Percentiles rank a stretch among this genome's conserved stretches.
Conservation (phyloP, 768 basidiomycete species). For the Boletus rubropictus region DNA sequence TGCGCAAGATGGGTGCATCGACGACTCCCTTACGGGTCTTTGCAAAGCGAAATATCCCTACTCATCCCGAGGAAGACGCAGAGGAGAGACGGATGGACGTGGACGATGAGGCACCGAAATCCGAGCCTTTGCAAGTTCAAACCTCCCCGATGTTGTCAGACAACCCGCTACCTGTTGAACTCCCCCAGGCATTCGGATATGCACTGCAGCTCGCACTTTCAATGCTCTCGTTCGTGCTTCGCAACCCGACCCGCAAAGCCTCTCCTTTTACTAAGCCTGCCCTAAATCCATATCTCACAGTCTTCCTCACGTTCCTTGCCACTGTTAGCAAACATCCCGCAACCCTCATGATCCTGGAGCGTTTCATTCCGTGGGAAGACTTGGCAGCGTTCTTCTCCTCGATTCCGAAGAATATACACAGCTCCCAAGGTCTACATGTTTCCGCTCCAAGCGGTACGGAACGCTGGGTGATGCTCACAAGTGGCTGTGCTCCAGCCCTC, state of each 20-base stretch:
- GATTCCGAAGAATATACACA: slow-evolving; percentile 51
- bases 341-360: slow-evolving; percentile 60
- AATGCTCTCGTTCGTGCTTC: slow-evolving; percentile 69
- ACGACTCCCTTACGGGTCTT: slow-evolving; percentile 42
- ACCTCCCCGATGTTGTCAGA: slow-evolving; percentile 29
- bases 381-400: slow-evolving; percentile 60
- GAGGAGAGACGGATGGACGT: slow-evolving; percentile 62
- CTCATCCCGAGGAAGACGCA: slow-evolving; percentile 30
- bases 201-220: slow-evolving; percentile 76
- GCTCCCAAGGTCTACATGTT: slow-evolving; percentile 37
- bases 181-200: slow-evolving; percentile 62
- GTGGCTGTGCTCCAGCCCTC: slow-evolving; percentile 62
- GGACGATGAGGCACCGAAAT: slow-evolving; percentile 42
- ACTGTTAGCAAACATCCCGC: slow-evolving; percentile 64
- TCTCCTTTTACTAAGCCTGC: slow-evolving; percentile 50
- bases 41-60: slow-evolving; percentile 40
- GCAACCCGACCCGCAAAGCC: slow-evolving; percentile 53
- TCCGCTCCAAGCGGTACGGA: slow-evolving; percentile 35
- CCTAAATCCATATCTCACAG: slow-evolving; percentile 82
- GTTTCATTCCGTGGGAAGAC: slow-evolving; percentile 78
- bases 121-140: slow-evolving; percentile 17
- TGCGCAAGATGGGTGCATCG: slow-evolving; percentile 53
- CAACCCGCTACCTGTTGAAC: slow-evolving; percentile 36
- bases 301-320: slow-evolving; percentile 83
- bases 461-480: slow-evolving; percentile 63